Evolutionary conservation across 108 stramenopile species (phyloP).

Genomic region (Cyclotella kingstonii): DNA sequence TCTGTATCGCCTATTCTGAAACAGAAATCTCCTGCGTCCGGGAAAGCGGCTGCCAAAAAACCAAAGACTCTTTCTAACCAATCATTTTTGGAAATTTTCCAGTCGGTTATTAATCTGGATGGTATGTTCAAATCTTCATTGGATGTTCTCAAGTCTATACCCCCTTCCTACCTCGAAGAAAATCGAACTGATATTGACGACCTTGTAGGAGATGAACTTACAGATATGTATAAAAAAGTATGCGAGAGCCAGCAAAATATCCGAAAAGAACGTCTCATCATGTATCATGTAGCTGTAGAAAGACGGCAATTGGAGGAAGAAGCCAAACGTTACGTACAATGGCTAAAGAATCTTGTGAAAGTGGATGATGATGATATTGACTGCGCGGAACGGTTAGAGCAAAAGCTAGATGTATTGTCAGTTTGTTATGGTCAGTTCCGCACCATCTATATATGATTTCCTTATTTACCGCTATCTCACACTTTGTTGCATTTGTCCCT

Average conservation of each 20-base stretch:
- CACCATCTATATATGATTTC: not conserved
- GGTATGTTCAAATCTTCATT: constrained; percentile 36
- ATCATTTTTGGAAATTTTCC: constrained; percentile 28
- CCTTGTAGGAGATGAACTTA: constrained; percentile 44
- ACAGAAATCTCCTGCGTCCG: constrained; percentile 2
- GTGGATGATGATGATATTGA: constrained; percentile 74
- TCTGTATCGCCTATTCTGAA: constrained; percentile 11
- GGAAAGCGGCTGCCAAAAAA: constrained; percentile 10
- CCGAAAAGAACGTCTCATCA: constrained; percentile 40
- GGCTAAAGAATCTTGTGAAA: constrained; percentile 63
- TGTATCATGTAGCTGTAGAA: constrained; percentile 63
- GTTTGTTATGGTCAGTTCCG: constrained; percentile 46
- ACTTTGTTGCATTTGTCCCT: not conserved
- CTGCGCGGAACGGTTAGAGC: constrained; percentile 52
- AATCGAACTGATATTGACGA: constrained; percentile 23
- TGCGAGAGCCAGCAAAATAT: constrained; percentile 33
- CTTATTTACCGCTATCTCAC: not conserved
- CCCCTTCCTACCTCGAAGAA: constrained; percentile 23
- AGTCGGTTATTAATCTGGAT: constrained; percentile 30
- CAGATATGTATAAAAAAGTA: constrained; percentile 52
- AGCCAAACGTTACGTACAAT: constrained; percentile 59
- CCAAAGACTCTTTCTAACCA: constrained; percentile 33
- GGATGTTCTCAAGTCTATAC: constrained; percentile 19
- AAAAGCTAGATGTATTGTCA: constrained; percentile 45
- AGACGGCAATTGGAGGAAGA: constrained; percentile 57